Percentiles rank a stretch among this genome's conserved stretches.
These are phyloP conservation scores for Gonium pectorale DNA, from an alignment of 139 green algal genomes.

Conservation along the genomic window DNA sequence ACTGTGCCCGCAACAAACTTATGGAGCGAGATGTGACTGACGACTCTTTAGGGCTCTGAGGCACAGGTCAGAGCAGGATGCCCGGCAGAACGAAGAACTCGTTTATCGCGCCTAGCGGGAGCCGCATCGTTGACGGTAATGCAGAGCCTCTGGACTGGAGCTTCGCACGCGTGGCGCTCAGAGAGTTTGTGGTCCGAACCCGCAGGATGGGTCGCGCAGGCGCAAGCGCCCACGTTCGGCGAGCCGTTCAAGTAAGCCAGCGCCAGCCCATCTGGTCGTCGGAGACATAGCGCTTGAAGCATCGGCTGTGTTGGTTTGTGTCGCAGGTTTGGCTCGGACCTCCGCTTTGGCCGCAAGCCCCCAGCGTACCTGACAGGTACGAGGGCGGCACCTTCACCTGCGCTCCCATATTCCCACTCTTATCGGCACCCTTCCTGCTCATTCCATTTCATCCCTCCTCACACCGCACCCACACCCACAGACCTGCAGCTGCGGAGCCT, in stretches of 20 bases:
- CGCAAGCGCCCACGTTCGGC: not conserved
- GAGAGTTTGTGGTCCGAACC: too few species aligned
- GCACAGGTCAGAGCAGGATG: too few species aligned
- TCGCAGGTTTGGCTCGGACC: conserved; percentile 27
- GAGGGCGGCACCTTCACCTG: not conserved
- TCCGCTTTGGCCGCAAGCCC: not conserved
- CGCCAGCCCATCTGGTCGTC: too few species aligned
- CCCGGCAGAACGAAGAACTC: too few species aligned
- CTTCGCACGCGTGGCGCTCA: too few species aligned
- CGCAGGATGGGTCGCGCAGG: conserved; percentile 28
- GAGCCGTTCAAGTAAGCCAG: conserved; percentile 37
- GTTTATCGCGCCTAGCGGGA: not conserved
- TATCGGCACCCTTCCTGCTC: not conserved
- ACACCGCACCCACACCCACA: not conserved
- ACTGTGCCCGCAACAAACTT: too few species aligned
- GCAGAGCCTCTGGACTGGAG: too few species aligned
- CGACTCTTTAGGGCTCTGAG: too few species aligned
- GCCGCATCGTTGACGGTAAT: conserved; percentile 27
- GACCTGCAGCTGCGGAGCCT: conserved; percentile 26
- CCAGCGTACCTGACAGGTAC: not conserved
- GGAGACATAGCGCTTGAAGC: too few species aligned
- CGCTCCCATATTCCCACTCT: not conserved
- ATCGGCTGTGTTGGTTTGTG: too few species aligned
- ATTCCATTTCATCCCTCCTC: not conserved
- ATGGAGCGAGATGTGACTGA: too few species aligned